Conservation (phyloP, 768 basidiomycete genomes). For the Russula sp. region DNA sequence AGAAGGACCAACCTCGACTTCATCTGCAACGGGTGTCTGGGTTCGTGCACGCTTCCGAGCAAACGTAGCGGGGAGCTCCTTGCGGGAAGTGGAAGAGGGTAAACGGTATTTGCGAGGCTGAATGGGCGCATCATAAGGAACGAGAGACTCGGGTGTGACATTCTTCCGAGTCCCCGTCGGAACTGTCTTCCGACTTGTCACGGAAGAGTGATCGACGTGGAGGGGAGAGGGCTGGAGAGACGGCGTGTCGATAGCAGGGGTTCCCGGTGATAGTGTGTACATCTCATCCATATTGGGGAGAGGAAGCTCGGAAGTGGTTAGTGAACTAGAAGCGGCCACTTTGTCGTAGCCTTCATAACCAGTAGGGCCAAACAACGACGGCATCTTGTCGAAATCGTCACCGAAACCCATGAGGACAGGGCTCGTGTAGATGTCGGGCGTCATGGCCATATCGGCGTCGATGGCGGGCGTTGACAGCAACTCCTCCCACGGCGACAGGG, state of each 20-base stretch:
- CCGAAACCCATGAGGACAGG: constrained; percentile 36
- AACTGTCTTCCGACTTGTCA: constrained; percentile 30
- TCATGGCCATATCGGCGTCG: constrained; percentile 30
- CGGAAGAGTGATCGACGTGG: constrained; percentile 13
- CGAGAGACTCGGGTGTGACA: constrained; percentile 54
- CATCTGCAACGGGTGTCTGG: constrained; percentile 41
- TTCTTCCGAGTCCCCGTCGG: constrained; percentile 72
- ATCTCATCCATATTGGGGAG: constrained; percentile 34
- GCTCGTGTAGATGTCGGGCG: constrained; percentile 39
- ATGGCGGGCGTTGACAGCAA: constrained; percentile 41
- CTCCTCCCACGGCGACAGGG: constrained; percentile 44
- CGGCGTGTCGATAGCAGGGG: constrained; percentile 42
- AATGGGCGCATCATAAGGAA: constrained; percentile 72
- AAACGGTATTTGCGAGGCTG: constrained; percentile 69
- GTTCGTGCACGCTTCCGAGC: constrained; percentile 54
- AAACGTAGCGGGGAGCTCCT: constrained; percentile 70
- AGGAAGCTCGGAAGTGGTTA: constrained; percentile 16
- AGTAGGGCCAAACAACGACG: constrained; percentile 23
- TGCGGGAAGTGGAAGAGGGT: constrained; percentile 72
- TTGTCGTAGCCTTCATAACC: constrained; percentile 20
- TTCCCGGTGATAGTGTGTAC: constrained; percentile 47
- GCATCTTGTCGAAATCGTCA: constrained; percentile 32
- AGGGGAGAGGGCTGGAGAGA: constrained; percentile 33
- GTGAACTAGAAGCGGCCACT: not conserved
- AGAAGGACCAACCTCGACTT: constrained; percentile 41